Evolutionary conservation across 345 rosid species (phyloP).

Genomic region (Gossypium ekmanianum): DNA sequence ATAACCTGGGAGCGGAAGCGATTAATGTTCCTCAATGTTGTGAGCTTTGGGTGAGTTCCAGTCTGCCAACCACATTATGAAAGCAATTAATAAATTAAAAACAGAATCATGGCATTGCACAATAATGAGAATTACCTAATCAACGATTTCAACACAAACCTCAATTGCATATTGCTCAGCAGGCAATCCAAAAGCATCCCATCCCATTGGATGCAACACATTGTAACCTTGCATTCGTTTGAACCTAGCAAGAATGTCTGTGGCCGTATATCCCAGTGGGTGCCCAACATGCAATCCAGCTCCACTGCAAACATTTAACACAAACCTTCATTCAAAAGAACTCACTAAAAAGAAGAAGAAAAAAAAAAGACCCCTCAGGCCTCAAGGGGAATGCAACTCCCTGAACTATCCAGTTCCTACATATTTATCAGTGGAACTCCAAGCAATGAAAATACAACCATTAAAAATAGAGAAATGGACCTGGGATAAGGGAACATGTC

Average conservation of each 20-base stretch:
- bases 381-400: neutral
- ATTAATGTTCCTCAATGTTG: conserved; percentile 80
- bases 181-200: conserved; percentile 99
- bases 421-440: neutral
- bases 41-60: conserved; percentile 88
- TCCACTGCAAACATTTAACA: conserved; percentile 53
- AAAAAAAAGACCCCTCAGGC: no score
- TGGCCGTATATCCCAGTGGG: conserved; percentile 93
- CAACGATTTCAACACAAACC: conserved; percentile 34
- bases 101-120: neutral
- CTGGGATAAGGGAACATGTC: conserved; percentile 99
- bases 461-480: conserved; percentile 24
- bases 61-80: conserved; percentile 45
- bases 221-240: conserved; percentile 93
- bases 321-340: conserved; percentile 1
- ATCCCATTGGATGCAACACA: conserved; percentile 95
- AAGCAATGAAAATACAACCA: neutral
- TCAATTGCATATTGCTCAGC: conserved; percentile 97
- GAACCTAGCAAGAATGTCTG: conserved; percentile 81
- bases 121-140: neutral
- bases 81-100: conserved; percentile 13
- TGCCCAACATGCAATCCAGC: conserved; percentile 98
- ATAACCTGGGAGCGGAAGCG: conserved; percentile 77
- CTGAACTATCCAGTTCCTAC: neutral
- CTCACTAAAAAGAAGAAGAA: neutral